A percentile compares a stretch with the other conserved stretches of the same genome.
phyloP scores from a whole-genome alignment of 331 rosid genomes.

The Malus hybrid region DNA sequence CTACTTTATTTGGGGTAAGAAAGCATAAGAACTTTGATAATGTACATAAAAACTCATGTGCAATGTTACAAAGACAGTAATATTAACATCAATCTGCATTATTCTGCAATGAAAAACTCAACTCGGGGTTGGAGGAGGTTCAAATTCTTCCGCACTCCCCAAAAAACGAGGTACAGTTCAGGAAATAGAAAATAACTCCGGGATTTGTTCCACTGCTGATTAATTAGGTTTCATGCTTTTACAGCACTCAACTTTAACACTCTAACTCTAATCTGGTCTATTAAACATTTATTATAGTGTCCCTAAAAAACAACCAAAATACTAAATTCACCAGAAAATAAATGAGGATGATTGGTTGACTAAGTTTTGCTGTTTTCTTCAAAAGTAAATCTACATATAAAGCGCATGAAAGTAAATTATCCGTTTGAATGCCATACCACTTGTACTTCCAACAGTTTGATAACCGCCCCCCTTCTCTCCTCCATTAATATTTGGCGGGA shows the following conservation, averaged over 20 bases:
- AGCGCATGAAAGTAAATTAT: neutral
- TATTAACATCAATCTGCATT: neutral
- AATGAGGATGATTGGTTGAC: neutral
- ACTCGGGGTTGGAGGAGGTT: neutral
- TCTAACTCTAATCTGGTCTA: neutral
- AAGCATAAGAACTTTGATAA: neutral
- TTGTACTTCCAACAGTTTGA: conserved; percentile 62
- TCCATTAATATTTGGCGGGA: conserved; percentile 62
- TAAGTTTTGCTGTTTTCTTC: neutral
- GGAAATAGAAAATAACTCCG: neutral
- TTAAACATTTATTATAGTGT: neutral
- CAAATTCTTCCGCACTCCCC: neutral
- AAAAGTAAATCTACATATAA: neutral
- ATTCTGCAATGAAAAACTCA: neutral
- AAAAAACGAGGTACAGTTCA: neutral
- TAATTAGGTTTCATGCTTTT: neutral
- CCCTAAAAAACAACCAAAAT: neutral
- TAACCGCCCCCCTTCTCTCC: conserved; percentile 58
- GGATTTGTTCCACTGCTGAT: neutral
- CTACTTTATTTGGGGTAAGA: neutral
- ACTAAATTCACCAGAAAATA: neutral
- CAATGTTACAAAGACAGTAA: neutral
- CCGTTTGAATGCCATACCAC: conserved; percentile 17
- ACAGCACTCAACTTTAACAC: neutral
- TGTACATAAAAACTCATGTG: neutral